Percentiles rank a stretch among this genome's conserved stretches.
Evolutionary conservation across 2,329 filamentous ascomycete species (phyloP).

Genomic region (Pleomassaria siparia): DNA sequence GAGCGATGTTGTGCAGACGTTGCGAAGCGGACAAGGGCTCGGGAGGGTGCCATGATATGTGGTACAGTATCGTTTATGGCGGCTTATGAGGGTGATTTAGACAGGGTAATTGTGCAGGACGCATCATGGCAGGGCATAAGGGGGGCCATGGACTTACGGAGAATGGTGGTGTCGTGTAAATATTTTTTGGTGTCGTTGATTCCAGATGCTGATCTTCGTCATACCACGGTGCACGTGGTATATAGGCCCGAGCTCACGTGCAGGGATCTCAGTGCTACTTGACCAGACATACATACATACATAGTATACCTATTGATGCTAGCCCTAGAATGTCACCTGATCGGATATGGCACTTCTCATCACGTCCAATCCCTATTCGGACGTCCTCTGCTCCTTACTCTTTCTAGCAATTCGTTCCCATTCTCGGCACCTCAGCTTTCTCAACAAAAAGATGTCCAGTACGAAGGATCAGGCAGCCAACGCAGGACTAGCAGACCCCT

Average conservation of each 20-base stretch:
- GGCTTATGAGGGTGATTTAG: conserved; percentile 5
- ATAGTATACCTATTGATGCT: too few relatives aligned
- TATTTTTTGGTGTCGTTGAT: conserved; percentile 5
- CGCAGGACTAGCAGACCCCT: conserved; percentile 10
- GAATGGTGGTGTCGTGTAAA: conserved; percentile 9
- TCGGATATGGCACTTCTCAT: conserved; percentile 15
- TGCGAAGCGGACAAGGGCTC: conserved; percentile 31
- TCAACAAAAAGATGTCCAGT: conserved; percentile 23
- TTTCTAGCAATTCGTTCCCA: conserved; percentile 2
- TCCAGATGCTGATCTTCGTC: conserved; percentile 23
- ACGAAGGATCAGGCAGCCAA: conserved; percentile 6
- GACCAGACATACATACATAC: too few relatives aligned
- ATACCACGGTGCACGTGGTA: too few relatives aligned
- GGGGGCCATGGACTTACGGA: conserved; percentile 6
- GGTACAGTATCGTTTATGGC: background rate
- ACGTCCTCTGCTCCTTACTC: background rate
- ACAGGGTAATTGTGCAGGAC: conserved; percentile 9
- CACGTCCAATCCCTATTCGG: background rate
- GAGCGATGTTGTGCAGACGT: conserved; percentile 19
- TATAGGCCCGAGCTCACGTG: conserved; percentile 26
- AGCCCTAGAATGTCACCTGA: too few relatives aligned
- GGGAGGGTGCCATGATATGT: conserved; percentile 36
- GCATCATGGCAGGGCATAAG: conserved; percentile 2
- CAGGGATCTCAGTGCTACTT: too few relatives aligned
- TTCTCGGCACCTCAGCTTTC: conserved; percentile 13